Evolutionary conservation across 768 basidiomycete genomes (phyloP), one percentile per base, ranked within the genome.

Genomic region (Amanita inopinata): DNA sequence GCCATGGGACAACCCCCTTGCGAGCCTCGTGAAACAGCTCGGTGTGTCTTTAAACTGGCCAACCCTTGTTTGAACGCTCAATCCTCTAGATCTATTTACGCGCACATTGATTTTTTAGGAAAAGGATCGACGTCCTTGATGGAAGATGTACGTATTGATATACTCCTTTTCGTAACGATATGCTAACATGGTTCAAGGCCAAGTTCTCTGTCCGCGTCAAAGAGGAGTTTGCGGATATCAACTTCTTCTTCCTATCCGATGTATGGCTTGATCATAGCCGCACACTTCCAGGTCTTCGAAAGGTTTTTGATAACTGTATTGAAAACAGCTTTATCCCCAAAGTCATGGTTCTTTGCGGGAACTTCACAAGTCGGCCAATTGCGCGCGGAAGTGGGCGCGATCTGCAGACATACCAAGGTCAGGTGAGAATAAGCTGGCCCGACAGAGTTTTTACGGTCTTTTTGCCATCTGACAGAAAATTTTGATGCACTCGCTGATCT

Each of bases 1-100:
- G 96, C 93, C 14, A 86, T 99, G 47, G 96, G 96, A 1, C 94
- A 98, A 61, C 96, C 96, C 1, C 96, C 96, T 8, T 94, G 92
- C 54, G 96, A 99, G 62, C 74, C 83, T 51, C 70, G 96, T 31
- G 81, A 82, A 46, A 79, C 76, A 2, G 81, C 94, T 11, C 72
- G 90, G 88, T 90, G 55, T 48, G 73, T 51, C 5, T 33, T 27
- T 38, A 27, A 6, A 12, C 27, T 20, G 15, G 9, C n/a, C 35
- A 25, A n/a, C n/a, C n/a, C n/a, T 24, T 32, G 46, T 36, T 32
- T 33, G 18, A 35, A 35, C 25, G 34, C 60, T 40, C 27, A 37
- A 33, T 14, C 14, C 20, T 22, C 32, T 55, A 93, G 91, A 50
- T 89, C 85, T 30, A 82, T 98, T 50, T 96, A 88, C 56, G 96